These are phyloP conservation scores for Aspergillus terreus DNA, from an alignment of 2,329 filamentous ascomycete species.

Conservation along the genomic window DNA sequence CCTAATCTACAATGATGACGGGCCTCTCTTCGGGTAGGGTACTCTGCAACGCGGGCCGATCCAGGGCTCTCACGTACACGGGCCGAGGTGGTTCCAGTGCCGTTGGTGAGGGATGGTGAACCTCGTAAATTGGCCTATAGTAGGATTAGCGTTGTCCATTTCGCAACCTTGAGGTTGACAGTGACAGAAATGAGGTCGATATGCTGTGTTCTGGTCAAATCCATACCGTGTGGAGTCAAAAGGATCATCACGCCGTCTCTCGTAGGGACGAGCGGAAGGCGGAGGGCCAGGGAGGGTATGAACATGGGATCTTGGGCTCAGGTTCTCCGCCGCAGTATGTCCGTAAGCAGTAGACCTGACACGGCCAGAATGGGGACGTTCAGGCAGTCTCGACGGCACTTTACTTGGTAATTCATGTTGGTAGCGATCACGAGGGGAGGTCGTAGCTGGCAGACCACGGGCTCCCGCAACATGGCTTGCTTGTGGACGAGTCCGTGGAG, in stretches of 20 bases:
- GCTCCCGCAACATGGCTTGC: conserved; percentile 13
- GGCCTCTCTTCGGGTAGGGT: conserved; percentile 18
- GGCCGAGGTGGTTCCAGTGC: conserved; percentile 20
- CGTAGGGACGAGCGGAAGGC: conserved; percentile 13
- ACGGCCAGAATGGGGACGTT: no score
- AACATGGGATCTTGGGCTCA: conserved; percentile 3
- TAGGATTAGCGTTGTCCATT: conserved; percentile 8
- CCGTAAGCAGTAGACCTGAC: conserved; percentile 7
- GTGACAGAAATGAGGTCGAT: not conserved
- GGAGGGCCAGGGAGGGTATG: conserved; percentile 5
- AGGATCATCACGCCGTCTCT: conserved; percentile 10
- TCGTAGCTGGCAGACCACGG: conserved; percentile 10
- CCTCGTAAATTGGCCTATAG: conserved; percentile 12
- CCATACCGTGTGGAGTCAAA: conserved; percentile 22
- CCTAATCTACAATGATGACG: conserved; percentile 28
- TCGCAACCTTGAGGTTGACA: not conserved
- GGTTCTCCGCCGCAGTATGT: conserved; percentile 11
- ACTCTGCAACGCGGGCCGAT: conserved; percentile 16
- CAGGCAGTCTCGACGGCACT: no score
- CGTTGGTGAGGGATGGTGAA: conserved; percentile 13
- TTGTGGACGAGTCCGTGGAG: conserved; percentile 15
- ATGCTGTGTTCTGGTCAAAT: not conserved
- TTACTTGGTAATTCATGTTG: conserved; percentile 13
- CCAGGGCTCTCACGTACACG: conserved; percentile 20
- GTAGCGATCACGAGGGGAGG: conserved; percentile 8